phyloP scores from a whole-genome alignment of 2,329 filamentous ascomycete species.

The Rhexocercosporidium sp. region DNA sequence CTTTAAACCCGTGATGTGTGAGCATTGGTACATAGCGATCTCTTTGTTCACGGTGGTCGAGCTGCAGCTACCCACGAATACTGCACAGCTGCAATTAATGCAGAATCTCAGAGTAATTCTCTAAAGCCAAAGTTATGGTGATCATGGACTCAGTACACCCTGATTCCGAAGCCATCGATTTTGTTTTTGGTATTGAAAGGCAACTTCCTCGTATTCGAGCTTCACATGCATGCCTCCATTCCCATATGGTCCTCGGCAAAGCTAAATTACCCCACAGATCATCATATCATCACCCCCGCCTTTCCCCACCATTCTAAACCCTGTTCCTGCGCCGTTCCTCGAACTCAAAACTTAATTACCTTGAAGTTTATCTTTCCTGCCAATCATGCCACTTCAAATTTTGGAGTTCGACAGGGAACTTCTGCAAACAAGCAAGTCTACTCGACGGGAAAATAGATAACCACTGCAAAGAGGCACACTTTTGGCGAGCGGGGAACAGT shows the following conservation, averaged over 20 bases:
- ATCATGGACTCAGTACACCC: too few relatives aligned
- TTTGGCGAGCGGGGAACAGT: neutral
- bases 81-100: too few relatives aligned
- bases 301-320: neutral
- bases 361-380: neutral
- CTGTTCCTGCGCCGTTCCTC: constrained; percentile 4
- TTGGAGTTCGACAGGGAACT: neutral
- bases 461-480: too few relatives aligned
- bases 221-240: constrained; percentile 10
- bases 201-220: neutral
- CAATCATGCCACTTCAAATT: neutral
- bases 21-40: too few relatives aligned
- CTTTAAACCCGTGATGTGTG: too few relatives aligned
- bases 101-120: too few relatives aligned
- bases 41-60: too few relatives aligned
- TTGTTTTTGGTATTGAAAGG: neutral
- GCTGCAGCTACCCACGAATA: too few relatives aligned
- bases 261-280: constrained; percentile 1
- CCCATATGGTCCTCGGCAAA: constrained; percentile 3
- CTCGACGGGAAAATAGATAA: neutral
- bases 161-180: too few relatives aligned
- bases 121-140: too few relatives aligned
- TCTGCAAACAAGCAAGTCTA: neutral
- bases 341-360: neutral
- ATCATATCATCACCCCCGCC: neutral